Evolutionary conservation across 192 early-diverging fungal species (phyloP).

Genomic region (Kappamyces sp.): DNA sequence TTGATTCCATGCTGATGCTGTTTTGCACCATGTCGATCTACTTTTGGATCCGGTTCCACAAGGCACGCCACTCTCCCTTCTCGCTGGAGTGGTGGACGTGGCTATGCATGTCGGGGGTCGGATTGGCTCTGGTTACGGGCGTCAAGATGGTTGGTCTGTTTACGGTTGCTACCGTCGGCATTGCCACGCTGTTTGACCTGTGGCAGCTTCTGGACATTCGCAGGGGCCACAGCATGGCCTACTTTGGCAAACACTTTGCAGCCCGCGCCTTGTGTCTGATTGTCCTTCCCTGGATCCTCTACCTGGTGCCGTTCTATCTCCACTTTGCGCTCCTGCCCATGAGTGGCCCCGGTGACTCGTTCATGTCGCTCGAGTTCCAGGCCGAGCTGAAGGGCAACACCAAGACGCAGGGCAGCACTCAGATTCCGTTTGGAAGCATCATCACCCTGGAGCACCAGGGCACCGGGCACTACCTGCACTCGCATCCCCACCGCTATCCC

Average conservation of each 20-base stretch:
- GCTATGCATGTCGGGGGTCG: constrained; percentile 73
- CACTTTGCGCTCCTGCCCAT: constrained; percentile 81
- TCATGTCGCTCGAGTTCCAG: constrained; percentile 88
- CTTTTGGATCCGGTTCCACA: constrained; percentile 83
- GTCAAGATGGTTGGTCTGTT: constrained; percentile 97
- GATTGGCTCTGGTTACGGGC: constrained; percentile 56
- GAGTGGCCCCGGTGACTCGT: constrained; percentile 86
- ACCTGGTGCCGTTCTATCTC: constrained; percentile 83
- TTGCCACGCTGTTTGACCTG: constrained; percentile 77
- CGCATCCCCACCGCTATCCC: constrained; percentile 72
- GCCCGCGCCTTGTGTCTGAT: constrained; percentile 81
- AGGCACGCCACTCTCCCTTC: constrained; percentile 60
- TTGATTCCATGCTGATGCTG: constrained; percentile 90
- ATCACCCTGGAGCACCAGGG: constrained; percentile 75
- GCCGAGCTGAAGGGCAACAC: constrained; percentile 65
- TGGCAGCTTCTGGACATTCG: constrained; percentile 87
- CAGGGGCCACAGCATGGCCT: constrained; percentile 48
- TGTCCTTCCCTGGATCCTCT: constrained; percentile 68
- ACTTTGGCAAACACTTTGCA: constrained; percentile 66
- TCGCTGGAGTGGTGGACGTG: constrained; percentile 77
- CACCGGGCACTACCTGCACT: constrained; percentile 72
- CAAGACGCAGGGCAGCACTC: constrained; percentile 30
- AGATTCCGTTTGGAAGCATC: constrained; percentile 70
- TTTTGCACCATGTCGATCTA: constrained; percentile 81
- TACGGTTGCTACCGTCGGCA: constrained; percentile 75